Base-by-base conservation (phyloP, 176 grass and related monocot genomes). In the Pontederia paniculata region DNA sequence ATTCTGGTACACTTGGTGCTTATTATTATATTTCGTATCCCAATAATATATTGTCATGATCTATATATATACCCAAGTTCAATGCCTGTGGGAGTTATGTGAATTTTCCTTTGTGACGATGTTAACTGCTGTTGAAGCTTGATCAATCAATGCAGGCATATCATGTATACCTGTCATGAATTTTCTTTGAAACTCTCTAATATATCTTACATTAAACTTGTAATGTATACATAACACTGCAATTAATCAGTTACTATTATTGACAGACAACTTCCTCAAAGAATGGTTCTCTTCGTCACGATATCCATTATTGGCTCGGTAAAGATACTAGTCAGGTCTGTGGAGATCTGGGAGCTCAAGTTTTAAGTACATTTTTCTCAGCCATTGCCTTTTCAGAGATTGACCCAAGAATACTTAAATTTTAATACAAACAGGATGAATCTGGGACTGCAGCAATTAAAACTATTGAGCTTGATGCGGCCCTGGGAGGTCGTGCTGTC, bases 261-360 rank as follows among this genome's bases (percentile, higher is more conserved):
- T 2, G 52, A 37, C 78, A 95, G 89, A 95, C 81, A 16, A n/a
- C 48, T 54, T 69, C 76, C 65, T 69, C 82, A n/a, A 95, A 78
- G 61, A 83, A 45, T 14, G 81, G 89, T 54, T 21, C 65, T 54
- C 70, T 76, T 6, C 62, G 17, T 19, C 81, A 95, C 46, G 72
- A 89, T 65, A 67, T 95, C 43, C 89, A 95, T 60, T 95, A 89
- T 59, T 95, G 89, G 89, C 65, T 95, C 52, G 89, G 84, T 57
- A 75, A 82, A 23, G 76, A 83, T 70, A 63, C 84, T 17, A 73
- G 69, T 48, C 75, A 85, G 89, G 89, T 95, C 59, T 48, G 71
- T 37, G 10, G 45, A 16, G 57, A 18, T 51, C 20, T 14, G 31
- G 31, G 21, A 66, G 58, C n/a, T 52, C 65, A 20, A 23, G 8